Base-by-base conservation (phyloP, 495 filamentous ascomycete species). In the Aspergillus diversus region DNA sequence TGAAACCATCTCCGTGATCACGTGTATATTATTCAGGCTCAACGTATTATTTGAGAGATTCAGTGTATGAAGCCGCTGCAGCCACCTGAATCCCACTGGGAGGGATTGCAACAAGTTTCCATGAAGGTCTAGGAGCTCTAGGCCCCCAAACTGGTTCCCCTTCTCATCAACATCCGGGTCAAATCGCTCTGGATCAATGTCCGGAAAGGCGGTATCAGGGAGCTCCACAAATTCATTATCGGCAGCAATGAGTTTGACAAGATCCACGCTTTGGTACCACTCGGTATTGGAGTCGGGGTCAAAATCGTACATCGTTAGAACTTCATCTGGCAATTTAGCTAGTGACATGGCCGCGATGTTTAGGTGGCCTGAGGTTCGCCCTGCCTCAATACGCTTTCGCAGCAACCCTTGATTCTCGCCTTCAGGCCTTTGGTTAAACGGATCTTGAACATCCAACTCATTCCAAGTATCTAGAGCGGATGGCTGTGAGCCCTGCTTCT, bases 221-320 rank as follows among this genome's bases (percentile, higher is more conserved):
- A 99, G 81, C 37, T 81, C 77, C 66, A 89, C 84, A 59, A 99
- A 70, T 70, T 97, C 92, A 71, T 99, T 98, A 71, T 97, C 93
- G 12, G 95, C 93, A 35, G 90, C 93, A 65, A 93, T 86, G 53
- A 99, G 86, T 58, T 90, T 87, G 8, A 89, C 88, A n/a, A 99
- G 79, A 71, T 98, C 96, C 13, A 99, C 93, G 57, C 89, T 89
- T 75, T 98, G 94, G 33, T 92, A 93, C 95, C 95, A 99, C 48
- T 89, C 83, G 1, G 76, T 69, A 43, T 82, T 71, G 3, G 80
- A 79, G 42, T 89, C 84, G 6, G 90, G 78, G 61, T 89, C 88
- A 42, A 83, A 82, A 50, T 86, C 83, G 70, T 97, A 99, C 95
- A 99, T 98, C 17, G 86, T 86, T 77, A 96, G 75, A 3, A 98